Base-by-base conservation (phyloP, 1,139 yeast genomes). In the Zygotorulaspora mrakii region DNA sequence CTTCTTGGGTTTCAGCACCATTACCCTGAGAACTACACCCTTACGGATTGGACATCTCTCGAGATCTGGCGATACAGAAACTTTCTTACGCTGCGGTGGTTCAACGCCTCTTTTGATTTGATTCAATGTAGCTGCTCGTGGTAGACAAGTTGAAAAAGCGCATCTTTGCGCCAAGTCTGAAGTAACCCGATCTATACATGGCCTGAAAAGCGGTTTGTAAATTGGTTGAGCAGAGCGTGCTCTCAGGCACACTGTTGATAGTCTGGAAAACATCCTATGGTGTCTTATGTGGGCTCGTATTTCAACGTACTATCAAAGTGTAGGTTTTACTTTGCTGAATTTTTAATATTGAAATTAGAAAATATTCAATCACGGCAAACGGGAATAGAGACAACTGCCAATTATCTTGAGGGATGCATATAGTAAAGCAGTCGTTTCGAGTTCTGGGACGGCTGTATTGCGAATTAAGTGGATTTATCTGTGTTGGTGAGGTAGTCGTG, bases 1-100 rank as follows among this genome's bases (percentile, higher is more conserved):
- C 63, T 94, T 94, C 71, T 91, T 91, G 34, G 98, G 98, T 65
- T 91, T 91, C 52, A 89, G 73, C 47, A 88, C 85, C 91, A 89
- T 85, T 18, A 89, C 95, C 62, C 96, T 76, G 43, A 89, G 70
- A n/a, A 91, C 95, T 3, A 91, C 97, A 22, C 96, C 98, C 55
- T 88, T 87, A 54, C 81, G 79, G 59, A 87, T 84, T 1, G 97
- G 97, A 52, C 82, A 76, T 11, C 65, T 65, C n/a, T 81, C 80
- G 48, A 91, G 74, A 66, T 86, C 94, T 7, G 96, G 96, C 1
- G 96, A 75, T 52, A 76, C 77, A 2, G 82, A 62, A 5, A 73
- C 61, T 50, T 69, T 68, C 45, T 63, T 66, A 47, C 73, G 75
- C 52, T 59, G 75, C 63, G 73, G 85, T 47, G 74, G 69, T 13